phyloP scores from a whole-genome alignment of 345 rosid genomes.

The Diplotaxis tenuifolia region DNA sequence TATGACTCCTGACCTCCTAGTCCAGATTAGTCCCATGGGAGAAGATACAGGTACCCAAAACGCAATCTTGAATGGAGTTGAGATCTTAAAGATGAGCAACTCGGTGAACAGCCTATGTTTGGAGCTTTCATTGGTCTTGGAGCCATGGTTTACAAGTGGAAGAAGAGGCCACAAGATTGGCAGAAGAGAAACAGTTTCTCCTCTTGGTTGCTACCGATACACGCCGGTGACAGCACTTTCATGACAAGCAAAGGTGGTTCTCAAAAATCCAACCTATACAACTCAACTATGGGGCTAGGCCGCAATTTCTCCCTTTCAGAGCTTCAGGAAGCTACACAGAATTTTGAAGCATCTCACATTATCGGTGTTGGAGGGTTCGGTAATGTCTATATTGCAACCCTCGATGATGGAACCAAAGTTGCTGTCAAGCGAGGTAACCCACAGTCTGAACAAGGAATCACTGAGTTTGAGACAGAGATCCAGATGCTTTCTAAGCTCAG shows the following conservation, averaged over 20 bases:
- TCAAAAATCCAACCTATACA: slow-evolving; percentile 50
- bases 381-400: slow-evolving; percentile 61
- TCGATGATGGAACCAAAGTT: slow-evolving; percentile 70
- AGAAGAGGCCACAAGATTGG: slow-evolving; percentile 84
- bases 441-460: slow-evolving; percentile 84
- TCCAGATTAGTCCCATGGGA: slow-evolving; percentile 65
- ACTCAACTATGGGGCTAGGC: slow-evolving; percentile 67
- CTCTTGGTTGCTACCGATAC: slow-evolving; percentile 79
- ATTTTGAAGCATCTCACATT: slow-evolving; percentile 56
- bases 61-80: slow-evolving; percentile 73
- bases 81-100: slow-evolving; percentile 74
- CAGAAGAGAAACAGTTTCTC: slow-evolving; percentile 75
- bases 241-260: slow-evolving; percentile 65
- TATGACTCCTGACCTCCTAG: slow-evolving; percentile 43
- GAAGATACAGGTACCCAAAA: slow-evolving; percentile 51
- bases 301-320: slow-evolving; percentile 63
- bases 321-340: slow-evolving; percentile 71
- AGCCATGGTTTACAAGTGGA: slow-evolving; percentile 80
- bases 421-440: slow-evolving; percentile 89
- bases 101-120: slow-evolving; percentile 71
- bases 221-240: slow-evolving; percentile 66
- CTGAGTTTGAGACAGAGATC: slow-evolving; percentile 78
- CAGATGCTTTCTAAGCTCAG: slow-evolving; percentile 86
- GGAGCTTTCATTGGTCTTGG: slow-evolving; percentile 84
- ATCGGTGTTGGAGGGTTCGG: slow-evolving; percentile 88